Percentiles rank a stretch among this genome's conserved stretches.
Evolutionary conservation across 2,329 filamentous ascomycete genomes (phyloP).

Genomic region (Pseudogymnoascus sp.): DNA sequence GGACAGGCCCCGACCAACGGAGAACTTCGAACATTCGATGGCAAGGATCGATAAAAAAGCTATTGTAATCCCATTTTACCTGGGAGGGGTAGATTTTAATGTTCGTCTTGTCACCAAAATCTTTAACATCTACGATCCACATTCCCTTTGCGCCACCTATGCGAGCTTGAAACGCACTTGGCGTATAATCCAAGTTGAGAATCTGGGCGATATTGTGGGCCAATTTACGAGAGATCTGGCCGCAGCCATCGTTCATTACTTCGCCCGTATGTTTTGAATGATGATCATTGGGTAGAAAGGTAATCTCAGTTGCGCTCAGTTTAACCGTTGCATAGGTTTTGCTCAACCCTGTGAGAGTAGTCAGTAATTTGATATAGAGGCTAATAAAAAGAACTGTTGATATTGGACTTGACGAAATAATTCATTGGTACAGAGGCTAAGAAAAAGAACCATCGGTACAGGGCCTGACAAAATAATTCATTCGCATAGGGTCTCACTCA

Average conservation of each 20-base stretch:
- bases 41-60: slow-evolving; percentile 29
- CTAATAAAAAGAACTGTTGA: background rate
- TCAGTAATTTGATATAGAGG: background rate
- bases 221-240: slow-evolving; percentile 53
- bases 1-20: slow-evolving; percentile 39
- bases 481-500: slow-evolving; percentile 24
- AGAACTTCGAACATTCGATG: slow-evolving; percentile 61
- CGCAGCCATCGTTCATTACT: slow-evolving; percentile 63
- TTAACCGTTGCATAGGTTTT: slow-evolving; percentile 41
- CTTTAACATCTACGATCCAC: slow-evolving; percentile 56
- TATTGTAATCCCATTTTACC: slow-evolving; percentile 54
- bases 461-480: background rate
- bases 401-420: background rate
- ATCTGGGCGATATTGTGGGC: slow-evolving; percentile 43
- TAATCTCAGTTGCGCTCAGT: slow-evolving; percentile 42
- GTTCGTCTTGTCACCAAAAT: slow-evolving; percentile 46
- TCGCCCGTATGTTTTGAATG: slow-evolving; percentile 32
- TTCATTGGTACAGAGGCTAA: background rate
- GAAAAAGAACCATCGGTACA: background rate
- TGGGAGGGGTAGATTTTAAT: slow-evolving; percentile 63
- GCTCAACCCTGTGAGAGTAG: slow-evolving; percentile 12
- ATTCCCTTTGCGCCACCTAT: slow-evolving; percentile 69
- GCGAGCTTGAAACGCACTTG: slow-evolving; percentile 61
- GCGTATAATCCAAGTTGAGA: slow-evolving; percentile 47
- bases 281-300: slow-evolving; percentile 32